Evolutionary conservation across 225 moss, liverwort and hornwort genomes (phyloP).

Genomic region (Physcomitrellopsis africana): DNA sequence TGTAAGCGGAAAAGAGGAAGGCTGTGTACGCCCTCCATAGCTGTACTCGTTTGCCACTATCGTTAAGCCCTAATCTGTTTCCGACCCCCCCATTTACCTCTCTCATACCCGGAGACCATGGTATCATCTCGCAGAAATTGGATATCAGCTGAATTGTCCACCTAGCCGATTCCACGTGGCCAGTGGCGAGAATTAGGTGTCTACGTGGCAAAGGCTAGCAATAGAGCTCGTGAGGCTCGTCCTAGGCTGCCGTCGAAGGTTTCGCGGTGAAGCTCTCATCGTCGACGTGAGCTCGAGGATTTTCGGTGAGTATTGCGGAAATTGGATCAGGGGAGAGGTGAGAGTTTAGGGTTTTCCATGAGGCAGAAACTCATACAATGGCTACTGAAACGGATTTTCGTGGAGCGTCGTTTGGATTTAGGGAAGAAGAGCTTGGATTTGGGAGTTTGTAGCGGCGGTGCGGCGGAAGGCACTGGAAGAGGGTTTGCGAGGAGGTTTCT

Average conservation of each 20-base stretch:
- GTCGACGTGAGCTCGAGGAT: background rate
- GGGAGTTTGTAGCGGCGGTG: background rate
- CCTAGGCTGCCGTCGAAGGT: background rate
- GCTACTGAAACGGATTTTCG: slow-evolving; percentile 20
- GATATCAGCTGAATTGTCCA: background rate
- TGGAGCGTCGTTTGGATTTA: background rate
- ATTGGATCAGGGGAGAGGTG: background rate
- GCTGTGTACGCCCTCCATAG: fast-evolving
- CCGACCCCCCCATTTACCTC: background rate
- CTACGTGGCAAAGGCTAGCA: too few relatives aligned
- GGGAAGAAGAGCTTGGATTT: background rate
- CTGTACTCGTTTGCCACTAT: slow-evolving; percentile 19
- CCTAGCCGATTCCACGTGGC: too few relatives aligned
- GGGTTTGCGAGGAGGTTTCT: background rate
- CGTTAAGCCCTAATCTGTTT: slow-evolving; percentile 33
- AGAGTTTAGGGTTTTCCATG: slow-evolving; percentile 22
- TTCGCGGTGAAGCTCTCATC: background rate
- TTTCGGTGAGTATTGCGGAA: background rate
- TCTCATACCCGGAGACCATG: fast-evolving
- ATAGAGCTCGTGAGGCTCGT: background rate
- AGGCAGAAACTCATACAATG: slow-evolving; percentile 34
- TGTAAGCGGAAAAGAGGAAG: slow-evolving; percentile 26
- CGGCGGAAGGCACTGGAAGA: background rate
- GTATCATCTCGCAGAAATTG: background rate
- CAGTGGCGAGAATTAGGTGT: too few relatives aligned